Base-by-base conservation (phyloP, 2,329 filamentous ascomycete genomes). In the Ophiosphaerella narmari region DNA sequence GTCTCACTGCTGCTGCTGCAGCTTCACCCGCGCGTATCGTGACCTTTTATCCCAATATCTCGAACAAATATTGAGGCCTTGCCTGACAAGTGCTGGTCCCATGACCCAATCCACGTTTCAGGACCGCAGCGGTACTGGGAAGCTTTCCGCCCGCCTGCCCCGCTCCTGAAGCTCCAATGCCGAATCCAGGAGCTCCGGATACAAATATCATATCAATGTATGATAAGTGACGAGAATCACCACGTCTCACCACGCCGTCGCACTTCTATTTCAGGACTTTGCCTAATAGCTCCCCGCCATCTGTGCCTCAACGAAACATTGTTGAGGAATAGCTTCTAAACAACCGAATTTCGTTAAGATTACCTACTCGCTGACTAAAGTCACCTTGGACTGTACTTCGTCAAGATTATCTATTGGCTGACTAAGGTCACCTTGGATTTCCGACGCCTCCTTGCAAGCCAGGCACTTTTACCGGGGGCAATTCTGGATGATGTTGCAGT, bases 161-260 rank as follows among this genome's bases (percentile, higher is more conserved):
- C 60, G 50, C 59, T 51, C 42, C 18, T 52, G 49, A 40, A 55
- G 48, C 43, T 54, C 50, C 14, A 35, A 21, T 48, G 56, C 66
- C 60, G 55, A 66, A 48, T 58, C 56, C 56, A 58, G 53, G 42
- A 55, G 34, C 39, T 46, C 32, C 42, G 21, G 34, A 39, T 44
- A 45, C 43, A 54, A 54, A 56, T 52, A 55, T 49, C 46, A 57
- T 57, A 53, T 48, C 44, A 50, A 53, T 39, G 46, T 38, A 33
- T 42, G 54, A 52, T 52, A 48, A 57, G 48, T 56, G 55, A 54
- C 43, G 49, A 49, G 49, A 44, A 47, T 52, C 55, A 55, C 60
- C 57, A 46, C 46, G 39, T 48, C 52, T 55, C 47, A 50, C 41
- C 23, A 26, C 18, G 18, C 18, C 32, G 33, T 55, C 49, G 43